Conservation (phyloP, 2,329 filamentous ascomycete genomes). For the Trichoderma aggressivum region DNA sequence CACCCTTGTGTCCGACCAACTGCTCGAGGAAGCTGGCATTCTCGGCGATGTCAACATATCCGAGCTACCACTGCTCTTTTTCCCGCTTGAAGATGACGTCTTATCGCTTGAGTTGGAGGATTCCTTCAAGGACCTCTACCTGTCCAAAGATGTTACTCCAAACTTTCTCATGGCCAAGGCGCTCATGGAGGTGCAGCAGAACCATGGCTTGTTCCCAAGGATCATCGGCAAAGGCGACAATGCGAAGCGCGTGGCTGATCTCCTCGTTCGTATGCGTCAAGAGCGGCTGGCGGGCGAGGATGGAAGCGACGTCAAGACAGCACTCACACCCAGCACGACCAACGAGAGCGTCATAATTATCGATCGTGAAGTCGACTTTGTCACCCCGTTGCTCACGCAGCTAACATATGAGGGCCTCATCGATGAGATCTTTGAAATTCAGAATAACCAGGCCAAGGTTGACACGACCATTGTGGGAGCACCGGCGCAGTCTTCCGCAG, state of each 20-base stretch:
- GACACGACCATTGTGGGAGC: slow-evolving; percentile 84
- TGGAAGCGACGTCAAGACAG: slow-evolving; percentile 58
- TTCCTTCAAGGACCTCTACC: slow-evolving; percentile 81
- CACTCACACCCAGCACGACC: slow-evolving; percentile 77
- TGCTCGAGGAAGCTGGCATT: slow-evolving; percentile 89
- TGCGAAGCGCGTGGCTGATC: slow-evolving; percentile 80
- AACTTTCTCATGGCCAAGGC: slow-evolving; percentile 85
- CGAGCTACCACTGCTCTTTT: slow-evolving; percentile 84
- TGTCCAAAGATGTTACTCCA: slow-evolving; percentile 87
- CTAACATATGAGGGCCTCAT: slow-evolving; percentile 95
- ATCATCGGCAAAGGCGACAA: slow-evolving; percentile 96
- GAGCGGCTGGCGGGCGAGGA: slow-evolving; percentile 81
- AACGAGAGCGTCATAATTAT: slow-evolving; percentile 93
- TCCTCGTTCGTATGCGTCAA: slow-evolving; percentile 86
- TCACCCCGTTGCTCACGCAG: slow-evolving; percentile 87
- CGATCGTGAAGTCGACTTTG: slow-evolving; percentile 91
- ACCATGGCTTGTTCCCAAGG: slow-evolving; percentile 88
- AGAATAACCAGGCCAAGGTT: slow-evolving; percentile 88
- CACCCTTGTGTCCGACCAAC: slow-evolving; percentile 84
- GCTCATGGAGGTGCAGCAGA: slow-evolving; percentile 89
- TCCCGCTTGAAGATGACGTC: slow-evolving; percentile 87
- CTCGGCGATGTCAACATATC: slow-evolving; percentile 87
- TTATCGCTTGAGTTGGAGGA: slow-evolving; percentile 87
- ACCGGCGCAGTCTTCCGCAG: slow-evolving; percentile 59
- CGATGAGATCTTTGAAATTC: slow-evolving; percentile 88